Base-by-base conservation (phyloP, 768 basidiomycete species). In the Boletales sp. region DNA sequence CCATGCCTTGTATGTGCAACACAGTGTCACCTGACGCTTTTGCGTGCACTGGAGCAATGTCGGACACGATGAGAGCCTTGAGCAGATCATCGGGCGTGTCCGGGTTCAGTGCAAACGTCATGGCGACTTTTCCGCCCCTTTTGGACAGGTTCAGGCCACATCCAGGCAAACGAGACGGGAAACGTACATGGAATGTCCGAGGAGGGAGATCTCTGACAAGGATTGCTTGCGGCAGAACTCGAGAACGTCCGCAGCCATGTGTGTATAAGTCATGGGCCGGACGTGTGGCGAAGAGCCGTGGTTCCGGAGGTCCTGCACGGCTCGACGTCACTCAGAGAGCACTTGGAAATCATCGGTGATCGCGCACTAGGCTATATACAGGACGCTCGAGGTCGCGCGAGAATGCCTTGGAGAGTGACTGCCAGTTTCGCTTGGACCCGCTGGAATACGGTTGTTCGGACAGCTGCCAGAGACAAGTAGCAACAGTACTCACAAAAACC, bases 361-460 rank as follows among this genome's bases (percentile, higher is more conserved):
- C 2, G 65, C 76, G 57, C 50, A 85, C 92, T 36, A 95, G 68
- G 3, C 85, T 73, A 59, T 91, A 93, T 17, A 95, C 76, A 2
- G 87, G 83, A 50, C 83, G 74, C 3, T 75, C 66, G 1, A 90
- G 72, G 44, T 82, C 79, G 31, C 75, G 72, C n/a, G 78, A 72
- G 53, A 96, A 83, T 0, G 82, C 80, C 58, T 88, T 90, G 7
- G 87, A 80, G 5, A 95, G 74, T 0, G 89, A 88, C 6, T 79
- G 72, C 90, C 91, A 96, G 64, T 95, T 95, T 51, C 92, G 81
- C 63, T 94, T 93, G 35, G 86, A 90, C 0, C 91, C 92, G 57
- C 90, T 93, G 57, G 28, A 28, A 37, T 32, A 30, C 12, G 18
- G 42, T 25, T 31, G 19, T 19, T 57, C 32, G 41, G 41, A 35